Conservation (phyloP, 768 basidiomycete species). For the Neoboletus brunneissimus region DNA sequence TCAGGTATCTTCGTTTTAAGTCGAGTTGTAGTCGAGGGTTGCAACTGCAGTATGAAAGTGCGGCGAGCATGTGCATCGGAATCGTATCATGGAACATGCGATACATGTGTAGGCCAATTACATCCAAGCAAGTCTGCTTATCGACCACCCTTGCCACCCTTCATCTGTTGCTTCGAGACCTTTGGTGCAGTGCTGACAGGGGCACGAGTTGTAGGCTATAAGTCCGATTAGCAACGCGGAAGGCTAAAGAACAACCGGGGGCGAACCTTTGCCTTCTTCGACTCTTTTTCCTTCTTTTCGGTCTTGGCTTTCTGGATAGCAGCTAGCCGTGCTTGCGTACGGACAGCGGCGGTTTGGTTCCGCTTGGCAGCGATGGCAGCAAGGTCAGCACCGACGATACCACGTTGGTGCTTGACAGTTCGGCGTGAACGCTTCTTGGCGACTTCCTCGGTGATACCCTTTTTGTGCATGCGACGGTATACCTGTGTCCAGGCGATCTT, state of each 20-base stretch:
- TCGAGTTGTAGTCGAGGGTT: background rate
- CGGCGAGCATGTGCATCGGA: slow-evolving; percentile 11
- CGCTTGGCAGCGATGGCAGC: slow-evolving; percentile 87
- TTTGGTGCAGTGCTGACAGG: slow-evolving; percentile 64
- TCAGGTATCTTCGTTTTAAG: background rate
- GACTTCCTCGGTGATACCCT: slow-evolving; percentile 98
- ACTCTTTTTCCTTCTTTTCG: slow-evolving; percentile 96
- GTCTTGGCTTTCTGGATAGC: slow-evolving; percentile 94
- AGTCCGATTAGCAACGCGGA: slow-evolving; percentile 4
- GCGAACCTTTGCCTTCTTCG: slow-evolving; percentile 78
- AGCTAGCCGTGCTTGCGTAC: slow-evolving; percentile 73
- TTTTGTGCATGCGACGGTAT: slow-evolving; percentile 99
- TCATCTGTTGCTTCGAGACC: slow-evolving; percentile 95
- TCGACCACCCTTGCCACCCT: slow-evolving; percentile 81
- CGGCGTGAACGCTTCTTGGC: slow-evolving; percentile 98
- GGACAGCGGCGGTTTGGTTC: slow-evolving; percentile 85
- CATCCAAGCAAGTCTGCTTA: slow-evolving; percentile 33
- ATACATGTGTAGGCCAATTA: slow-evolving; percentile 19
- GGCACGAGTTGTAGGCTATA: slow-evolving; percentile 52
- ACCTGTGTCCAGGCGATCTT: slow-evolving; percentile 98
- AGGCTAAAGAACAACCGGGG: background rate
- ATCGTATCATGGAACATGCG: slow-evolving; percentile 23
- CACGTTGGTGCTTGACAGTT: slow-evolving; percentile 97
- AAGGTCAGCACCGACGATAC: slow-evolving; percentile 96
- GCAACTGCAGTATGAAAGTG: slow-evolving; percentile 3